Evolutionary conservation across 768 basidiomycete genomes (phyloP).

Genomic region (Erythrobasidium yunnanense): DNA sequence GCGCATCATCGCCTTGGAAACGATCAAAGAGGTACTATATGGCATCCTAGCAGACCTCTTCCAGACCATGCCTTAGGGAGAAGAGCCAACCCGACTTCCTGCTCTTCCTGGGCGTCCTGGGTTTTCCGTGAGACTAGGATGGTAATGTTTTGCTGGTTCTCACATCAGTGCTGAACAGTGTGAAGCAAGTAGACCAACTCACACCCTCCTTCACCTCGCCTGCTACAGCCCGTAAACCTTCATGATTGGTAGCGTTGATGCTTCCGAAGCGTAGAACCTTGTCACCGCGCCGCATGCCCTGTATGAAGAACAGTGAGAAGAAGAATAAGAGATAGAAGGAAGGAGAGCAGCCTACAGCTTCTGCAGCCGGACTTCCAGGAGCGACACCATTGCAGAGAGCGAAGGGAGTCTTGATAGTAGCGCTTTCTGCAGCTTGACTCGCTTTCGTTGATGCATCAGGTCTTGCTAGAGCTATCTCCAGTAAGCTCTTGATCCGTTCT

Average conservation of each 20-base stretch:
- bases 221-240: constrained; percentile 5
- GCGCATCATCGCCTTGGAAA: not conserved
- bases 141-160: constrained; percentile 11
- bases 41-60: constrained; percentile 18
- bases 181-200: not conserved
- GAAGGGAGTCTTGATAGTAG: not conserved
- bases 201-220: constrained; percentile 24
- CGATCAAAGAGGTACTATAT: constrained; percentile 10
- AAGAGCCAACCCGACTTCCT: constrained; percentile 2
- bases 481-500: constrained; percentile 8
- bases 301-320: not conserved
- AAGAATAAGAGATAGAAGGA: not conserved
- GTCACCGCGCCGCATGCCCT: constrained; percentile 9
- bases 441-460: not conserved
- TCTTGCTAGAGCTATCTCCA: constrained; percentile 4
- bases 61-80: constrained; percentile 22
- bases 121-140: not conserved
- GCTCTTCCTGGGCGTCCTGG: not conserved
- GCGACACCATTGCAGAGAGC: constrained; percentile 23
- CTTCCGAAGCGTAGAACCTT: constrained; percentile 17
- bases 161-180: not conserved
- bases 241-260: constrained; percentile 21
- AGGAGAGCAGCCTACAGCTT: constrained; percentile 2
- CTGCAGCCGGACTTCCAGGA: constrained; percentile 15
- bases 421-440: not conserved